These are phyloP conservation scores for Nitzschia sp. DNA, from an alignment of 108 stramenopile genomes.

Conservation along the genomic window DNA sequence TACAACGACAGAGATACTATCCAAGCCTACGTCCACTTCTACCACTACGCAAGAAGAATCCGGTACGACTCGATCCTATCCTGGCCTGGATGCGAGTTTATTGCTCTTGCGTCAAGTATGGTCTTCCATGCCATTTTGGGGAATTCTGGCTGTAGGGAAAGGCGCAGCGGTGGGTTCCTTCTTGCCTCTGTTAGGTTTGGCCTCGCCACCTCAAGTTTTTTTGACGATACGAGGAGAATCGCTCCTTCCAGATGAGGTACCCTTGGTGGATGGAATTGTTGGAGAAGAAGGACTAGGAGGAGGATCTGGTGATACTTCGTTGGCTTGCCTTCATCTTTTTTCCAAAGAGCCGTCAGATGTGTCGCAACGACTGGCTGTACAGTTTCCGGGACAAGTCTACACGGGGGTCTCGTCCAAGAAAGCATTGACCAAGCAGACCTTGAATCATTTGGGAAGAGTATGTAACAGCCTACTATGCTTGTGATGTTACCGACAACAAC, in stretches of 20 bases:
- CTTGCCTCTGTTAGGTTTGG: constrained; percentile 51
- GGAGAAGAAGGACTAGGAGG: not conserved
- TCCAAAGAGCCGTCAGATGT: constrained; percentile 5
- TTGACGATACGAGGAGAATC: constrained; percentile 40
- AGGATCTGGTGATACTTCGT: not conserved
- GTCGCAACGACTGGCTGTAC: constrained; percentile 26
- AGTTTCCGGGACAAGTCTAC: constrained; percentile 43
- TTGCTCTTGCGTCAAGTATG: constrained; percentile 77
- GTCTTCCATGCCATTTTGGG: constrained; percentile 67
- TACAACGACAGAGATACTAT: constrained; percentile 13
- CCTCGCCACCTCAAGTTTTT: constrained; percentile 26
- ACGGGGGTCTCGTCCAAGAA: not conserved
- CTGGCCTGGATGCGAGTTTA: constrained; percentile 72
- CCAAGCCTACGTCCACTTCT: not conserved
- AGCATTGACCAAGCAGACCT: constrained; percentile 3
- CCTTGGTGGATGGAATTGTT: constrained; percentile 16
- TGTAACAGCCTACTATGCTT: not conserved
- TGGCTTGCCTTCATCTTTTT: constrained; percentile 9
- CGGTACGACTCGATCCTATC: constrained; percentile 8
- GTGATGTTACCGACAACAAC: not conserved
- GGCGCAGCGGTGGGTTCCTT: constrained; percentile 67
- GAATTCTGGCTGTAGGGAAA: constrained; percentile 76
- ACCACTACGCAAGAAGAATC: constrained; percentile 5
- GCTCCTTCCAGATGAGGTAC: constrained; percentile 39
- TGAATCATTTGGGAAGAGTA: constrained; percentile 41